Conservation (phyloP, 2,329 filamentous ascomycete species). For the Blastomyces gilchristii region DNA sequence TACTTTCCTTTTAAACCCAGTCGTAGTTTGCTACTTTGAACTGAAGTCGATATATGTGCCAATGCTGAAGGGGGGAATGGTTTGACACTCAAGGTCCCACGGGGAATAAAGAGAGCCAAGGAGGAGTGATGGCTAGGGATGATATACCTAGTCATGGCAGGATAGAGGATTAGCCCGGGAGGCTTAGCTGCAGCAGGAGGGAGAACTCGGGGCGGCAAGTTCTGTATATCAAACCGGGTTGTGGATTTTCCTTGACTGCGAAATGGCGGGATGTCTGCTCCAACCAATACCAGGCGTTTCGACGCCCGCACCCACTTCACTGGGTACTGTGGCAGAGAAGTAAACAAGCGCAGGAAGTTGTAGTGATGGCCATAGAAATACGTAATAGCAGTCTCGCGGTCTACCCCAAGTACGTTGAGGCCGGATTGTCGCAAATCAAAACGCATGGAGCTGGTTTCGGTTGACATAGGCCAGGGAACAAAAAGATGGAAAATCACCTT, state of each 20-base stretch:
- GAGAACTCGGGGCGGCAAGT: neutral
- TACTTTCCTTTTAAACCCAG: neutral
- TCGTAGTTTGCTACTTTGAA: neutral
- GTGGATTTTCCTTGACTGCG: neutral
- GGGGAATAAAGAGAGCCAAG: neutral
- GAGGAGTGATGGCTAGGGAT: slow-evolving; percentile 2
- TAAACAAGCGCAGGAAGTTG: neutral
- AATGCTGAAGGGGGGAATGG: neutral
- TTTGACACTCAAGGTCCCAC: neutral
- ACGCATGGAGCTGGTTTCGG: neutral
- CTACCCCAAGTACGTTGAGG: neutral
- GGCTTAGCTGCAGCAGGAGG: neutral
- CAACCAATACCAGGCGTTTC: neutral
- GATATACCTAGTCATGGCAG: neutral
- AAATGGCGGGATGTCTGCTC: neutral
- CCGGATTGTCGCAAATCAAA: neutral
- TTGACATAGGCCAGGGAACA: neutral
- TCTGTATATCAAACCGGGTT: slow-evolving; percentile 1
- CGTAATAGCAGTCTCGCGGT: neutral
- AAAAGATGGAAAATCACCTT: neutral
- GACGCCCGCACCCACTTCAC: neutral
- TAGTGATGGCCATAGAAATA: neutral
- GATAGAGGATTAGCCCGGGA: neutral
- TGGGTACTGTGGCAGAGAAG: neutral
- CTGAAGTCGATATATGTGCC: neutral